Base-by-base conservation (phyloP, 176 grass and related monocot species). In the Triticum turgidum region DNA sequence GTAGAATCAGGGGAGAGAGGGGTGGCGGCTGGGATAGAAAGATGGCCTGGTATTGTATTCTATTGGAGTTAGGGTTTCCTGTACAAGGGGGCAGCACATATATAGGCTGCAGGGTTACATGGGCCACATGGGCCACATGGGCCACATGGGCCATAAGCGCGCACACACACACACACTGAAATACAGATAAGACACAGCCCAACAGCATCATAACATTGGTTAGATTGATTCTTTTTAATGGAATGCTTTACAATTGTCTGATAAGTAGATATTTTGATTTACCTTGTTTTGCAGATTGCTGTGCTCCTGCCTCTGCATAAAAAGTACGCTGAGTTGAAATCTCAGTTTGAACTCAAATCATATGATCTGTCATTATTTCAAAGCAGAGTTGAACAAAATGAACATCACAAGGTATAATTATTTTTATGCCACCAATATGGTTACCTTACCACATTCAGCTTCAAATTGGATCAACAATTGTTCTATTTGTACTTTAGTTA, bases 341-440 rank as follows among this genome's bases (percentile, higher is more conserved):
- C 91, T 80, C 90, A 99, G 80, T 89, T 94, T 76, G 97, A 99
- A 69, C 89, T 99, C 59, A 99, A 96, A 52, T 96, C 92, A 35
- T 96, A 99, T 83, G 97, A 99, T 84, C 88, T 99, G 77, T 95
- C 91, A 30, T 91, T 99, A 63, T 99, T 99, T 90, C 86, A 96
- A 80, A 94, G 61, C 68, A 92, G 97, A 93, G 92, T 93, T 70
- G 88, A 96, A 65, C 94, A 99, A 94, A 99, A 99, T 85, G 97
- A 99, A 79, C 92, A 99, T 78, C 92, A 99, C 83, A 99, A 99
- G 94, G 97, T 99, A 90, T 44, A 96, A 90, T 44, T 75, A 78
- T 20, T 22, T 21, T 91, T 77, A 47, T 37, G 3, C 39, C 11
- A 67, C 71, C 72, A 12, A 58, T 77, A 85, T 90, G 61, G 18